phyloP scores from a whole-genome alignment of 495 filamentous ascomycete species.

The Aspergillus cavernicola region DNA sequence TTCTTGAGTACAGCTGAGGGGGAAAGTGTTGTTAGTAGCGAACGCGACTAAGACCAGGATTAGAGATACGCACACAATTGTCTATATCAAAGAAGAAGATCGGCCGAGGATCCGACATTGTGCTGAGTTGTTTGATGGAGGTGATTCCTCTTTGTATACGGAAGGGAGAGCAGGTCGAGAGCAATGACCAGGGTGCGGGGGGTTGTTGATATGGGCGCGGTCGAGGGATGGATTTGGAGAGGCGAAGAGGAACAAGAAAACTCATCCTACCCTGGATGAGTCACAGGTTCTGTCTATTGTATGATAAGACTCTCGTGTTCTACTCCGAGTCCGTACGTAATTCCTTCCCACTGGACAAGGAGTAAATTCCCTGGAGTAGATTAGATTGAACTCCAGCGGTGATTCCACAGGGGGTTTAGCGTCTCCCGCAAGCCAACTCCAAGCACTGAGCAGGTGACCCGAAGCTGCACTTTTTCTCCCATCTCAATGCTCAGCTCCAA shows the following conservation, averaged over 20 bases:
- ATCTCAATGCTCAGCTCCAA: too few relatives aligned
- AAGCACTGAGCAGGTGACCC: conserved; percentile 2
- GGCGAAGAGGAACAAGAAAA: neutral
- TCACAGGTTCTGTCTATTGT: neutral
- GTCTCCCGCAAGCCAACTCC: neutral
- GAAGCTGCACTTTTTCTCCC: neutral
- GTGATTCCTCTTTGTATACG: neutral
- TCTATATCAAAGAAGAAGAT: conserved; percentile 95
- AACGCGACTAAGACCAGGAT: neutral
- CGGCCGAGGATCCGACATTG: conserved; percentile 41
- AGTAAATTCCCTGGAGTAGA: too few relatives aligned
- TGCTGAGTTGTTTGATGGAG: neutral
- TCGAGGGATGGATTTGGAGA: neutral
- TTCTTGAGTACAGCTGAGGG: conserved; percentile 51
- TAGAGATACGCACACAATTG: conserved; percentile 68
- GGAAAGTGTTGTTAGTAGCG: conserved; percentile 9
- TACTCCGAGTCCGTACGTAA: neutral
- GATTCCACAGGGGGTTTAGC: conserved; percentile 10
- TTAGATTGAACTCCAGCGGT: neutral
- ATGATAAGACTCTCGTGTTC: neutral
- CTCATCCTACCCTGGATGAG: conserved; percentile 1
- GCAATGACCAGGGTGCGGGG: neutral
- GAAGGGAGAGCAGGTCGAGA: neutral
- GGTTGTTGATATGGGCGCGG: neutral
- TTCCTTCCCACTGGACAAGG: too few relatives aligned